Conservation (phyloP, 2,329 filamentous ascomycete species). For the Emydomyces testavorans region DNA sequence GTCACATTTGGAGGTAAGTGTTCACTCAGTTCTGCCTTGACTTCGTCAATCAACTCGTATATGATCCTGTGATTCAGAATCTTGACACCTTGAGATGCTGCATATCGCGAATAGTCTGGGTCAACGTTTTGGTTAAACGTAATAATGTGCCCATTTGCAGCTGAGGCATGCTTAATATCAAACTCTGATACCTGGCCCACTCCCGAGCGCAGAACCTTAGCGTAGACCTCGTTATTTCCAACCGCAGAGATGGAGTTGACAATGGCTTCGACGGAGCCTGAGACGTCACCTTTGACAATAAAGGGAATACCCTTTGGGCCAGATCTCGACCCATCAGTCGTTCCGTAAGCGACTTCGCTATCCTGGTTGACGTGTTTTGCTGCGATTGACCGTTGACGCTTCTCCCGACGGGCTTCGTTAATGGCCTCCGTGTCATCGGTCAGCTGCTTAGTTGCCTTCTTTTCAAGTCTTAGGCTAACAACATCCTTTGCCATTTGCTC, state of each 20-base stretch:
- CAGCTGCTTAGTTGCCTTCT: conserved; percentile 54
- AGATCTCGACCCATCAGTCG: conserved; percentile 26
- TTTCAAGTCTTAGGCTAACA: conserved; percentile 62
- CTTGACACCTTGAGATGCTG: conserved; percentile 58
- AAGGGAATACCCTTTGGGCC: conserved; percentile 58
- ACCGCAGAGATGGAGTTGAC: conserved; percentile 63
- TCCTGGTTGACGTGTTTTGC: conserved; percentile 28
- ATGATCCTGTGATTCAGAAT: conserved; percentile 70
- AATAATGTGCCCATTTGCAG: conserved; percentile 63
- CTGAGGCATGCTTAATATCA: conserved; percentile 77
- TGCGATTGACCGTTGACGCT: conserved; percentile 36
- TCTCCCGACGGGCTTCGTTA: conserved; percentile 54
- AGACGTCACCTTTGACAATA: conserved; percentile 84
- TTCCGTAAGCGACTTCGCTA: conserved; percentile 25
- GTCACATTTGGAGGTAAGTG: conserved; percentile 56
- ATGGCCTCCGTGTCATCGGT: conserved; percentile 64
- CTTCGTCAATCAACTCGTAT: conserved; percentile 41
- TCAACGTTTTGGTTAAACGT: conserved; percentile 73
- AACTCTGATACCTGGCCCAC: conserved; percentile 73
- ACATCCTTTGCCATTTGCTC: conserved; percentile 71
- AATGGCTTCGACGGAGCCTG: conserved; percentile 86
- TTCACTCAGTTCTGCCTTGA: conserved; percentile 51
- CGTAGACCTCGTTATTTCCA: conserved; percentile 71
- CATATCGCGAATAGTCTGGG: conserved; percentile 55
- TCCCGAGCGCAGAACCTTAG: conserved; percentile 62